These are phyloP conservation scores for Pisolithus tinctorius DNA, from an alignment of 768 basidiomycete species.

Conservation along the genomic window DNA sequence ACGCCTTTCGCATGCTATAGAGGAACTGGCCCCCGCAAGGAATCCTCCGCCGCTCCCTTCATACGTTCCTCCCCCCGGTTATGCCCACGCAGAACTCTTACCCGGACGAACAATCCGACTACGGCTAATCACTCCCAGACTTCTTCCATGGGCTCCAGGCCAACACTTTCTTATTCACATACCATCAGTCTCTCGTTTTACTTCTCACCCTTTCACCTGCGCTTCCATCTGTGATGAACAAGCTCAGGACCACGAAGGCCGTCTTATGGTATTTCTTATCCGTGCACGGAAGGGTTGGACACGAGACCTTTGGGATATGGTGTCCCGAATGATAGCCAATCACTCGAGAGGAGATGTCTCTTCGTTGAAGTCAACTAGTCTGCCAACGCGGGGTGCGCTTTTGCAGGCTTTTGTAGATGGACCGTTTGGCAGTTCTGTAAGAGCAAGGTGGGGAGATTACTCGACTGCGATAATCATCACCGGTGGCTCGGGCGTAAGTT, in stretches of 20 bases:
- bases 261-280: slow-evolving; percentile 58
- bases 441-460: slow-evolving; percentile 53
- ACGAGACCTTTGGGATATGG: slow-evolving; percentile 52
- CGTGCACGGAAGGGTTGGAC: slow-evolving; percentile 70
- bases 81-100: slow-evolving; percentile 60
- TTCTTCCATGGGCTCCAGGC: slow-evolving; percentile 66
- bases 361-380: not conserved
- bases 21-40: not conserved
- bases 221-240: slow-evolving; percentile 51
- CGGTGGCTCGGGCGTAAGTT: slow-evolving; percentile 74
- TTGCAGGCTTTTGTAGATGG: slow-evolving; percentile 57
- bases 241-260: slow-evolving; percentile 38
- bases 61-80: slow-evolving; percentile 57
- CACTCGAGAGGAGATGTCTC: slow-evolving; percentile 21
- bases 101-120: slow-evolving; percentile 66
- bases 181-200: slow-evolving; percentile 54
- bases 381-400: slow-evolving; percentile 43
- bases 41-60: slow-evolving; percentile 2
- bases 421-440: slow-evolving; percentile 59
- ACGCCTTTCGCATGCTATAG: not conserved
- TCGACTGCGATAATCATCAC: slow-evolving; percentile 57
- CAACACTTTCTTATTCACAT: slow-evolving; percentile 69
- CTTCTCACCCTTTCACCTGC: slow-evolving; percentile 70
- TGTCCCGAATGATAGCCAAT: slow-evolving; percentile 34
- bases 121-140: slow-evolving; percentile 51